Percentiles rank a stretch among this genome's conserved stretches.
phyloP scores from a whole-genome alignment of 2,329 filamentous ascomycete species.

The Stemphylium beticola region DNA sequence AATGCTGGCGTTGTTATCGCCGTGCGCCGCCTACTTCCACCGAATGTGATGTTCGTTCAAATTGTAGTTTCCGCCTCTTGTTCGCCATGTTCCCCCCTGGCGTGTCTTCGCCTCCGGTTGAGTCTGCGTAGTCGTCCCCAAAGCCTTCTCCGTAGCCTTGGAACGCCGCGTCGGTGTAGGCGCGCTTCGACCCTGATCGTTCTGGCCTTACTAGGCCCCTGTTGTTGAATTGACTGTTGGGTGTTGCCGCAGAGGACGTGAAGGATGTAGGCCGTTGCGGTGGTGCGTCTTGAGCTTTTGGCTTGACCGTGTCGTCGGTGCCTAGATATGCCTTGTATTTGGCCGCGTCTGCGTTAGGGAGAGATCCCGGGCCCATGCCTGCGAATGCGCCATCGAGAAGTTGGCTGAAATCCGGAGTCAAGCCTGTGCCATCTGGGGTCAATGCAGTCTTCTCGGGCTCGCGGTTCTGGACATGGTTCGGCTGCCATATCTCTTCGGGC shows the following conservation, averaged over 20 bases:
- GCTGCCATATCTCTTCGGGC: slow-evolving; percentile 51
- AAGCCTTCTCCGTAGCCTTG: slow-evolving; percentile 77
- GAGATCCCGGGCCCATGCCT: slow-evolving; percentile 51
- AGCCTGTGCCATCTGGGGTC: slow-evolving; percentile 34
- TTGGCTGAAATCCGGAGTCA: slow-evolving; percentile 32
- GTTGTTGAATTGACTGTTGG: slow-evolving; percentile 42
- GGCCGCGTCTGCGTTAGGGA: slow-evolving; percentile 50
- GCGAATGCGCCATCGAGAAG: slow-evolving; percentile 51
- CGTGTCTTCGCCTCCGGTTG: slow-evolving; percentile 74
- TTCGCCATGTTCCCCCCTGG: slow-evolving; percentile 33
- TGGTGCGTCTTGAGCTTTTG: slow-evolving; percentile 36
- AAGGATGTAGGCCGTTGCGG: slow-evolving; percentile 29
- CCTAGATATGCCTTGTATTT: slow-evolving; percentile 54
- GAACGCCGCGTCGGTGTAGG: slow-evolving; percentile 76
- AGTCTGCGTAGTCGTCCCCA: slow-evolving; percentile 72
- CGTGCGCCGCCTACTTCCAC: slow-evolving; percentile 46
- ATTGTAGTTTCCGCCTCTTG: slow-evolving; percentile 45
- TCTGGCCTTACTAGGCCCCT: slow-evolving; percentile 64
- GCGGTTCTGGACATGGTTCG: slow-evolving; percentile 48
- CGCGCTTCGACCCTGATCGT: slow-evolving; percentile 73
- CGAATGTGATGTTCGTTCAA: slow-evolving; percentile 43
- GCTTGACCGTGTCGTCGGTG: slow-evolving; percentile 49
- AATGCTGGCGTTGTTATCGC: slow-evolving; percentile 30
- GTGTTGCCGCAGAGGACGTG: slow-evolving; percentile 32
- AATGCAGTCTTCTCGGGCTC: slow-evolving; percentile 44